phyloP scores from a whole-genome alignment of 2,329 filamentous ascomycete species.

The Amauroascus verrucosus region DNA sequence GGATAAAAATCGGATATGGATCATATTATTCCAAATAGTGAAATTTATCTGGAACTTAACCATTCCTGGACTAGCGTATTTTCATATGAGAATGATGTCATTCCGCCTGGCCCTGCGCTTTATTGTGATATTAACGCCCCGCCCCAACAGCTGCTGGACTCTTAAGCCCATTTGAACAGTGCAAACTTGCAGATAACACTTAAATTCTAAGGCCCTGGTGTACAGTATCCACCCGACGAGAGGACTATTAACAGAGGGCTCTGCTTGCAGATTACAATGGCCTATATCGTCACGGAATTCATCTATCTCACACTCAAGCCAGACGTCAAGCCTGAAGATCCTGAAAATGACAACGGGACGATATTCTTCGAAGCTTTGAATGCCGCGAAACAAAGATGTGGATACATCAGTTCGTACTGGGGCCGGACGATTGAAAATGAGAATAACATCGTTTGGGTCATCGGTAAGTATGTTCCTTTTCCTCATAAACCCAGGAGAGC shows the following conservation, averaged over 20 bases:
- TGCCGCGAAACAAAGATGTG: slow-evolving; percentile 26
- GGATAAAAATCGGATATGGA: too few species aligned
- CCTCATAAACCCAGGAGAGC: not conserved
- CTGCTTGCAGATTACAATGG: not conserved
- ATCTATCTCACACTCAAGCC: slow-evolving; percentile 30
- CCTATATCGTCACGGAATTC: slow-evolving; percentile 25
- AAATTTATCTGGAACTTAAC: too few species aligned
- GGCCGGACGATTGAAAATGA: slow-evolving; percentile 30
- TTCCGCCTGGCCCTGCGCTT: not conserved
- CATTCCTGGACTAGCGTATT: not conserved
- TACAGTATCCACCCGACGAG: not conserved
- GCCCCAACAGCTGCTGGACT: not conserved
- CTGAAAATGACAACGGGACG: slow-evolving; percentile 25
- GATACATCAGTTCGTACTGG: slow-evolving; percentile 29
- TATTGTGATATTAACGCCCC: too few species aligned
- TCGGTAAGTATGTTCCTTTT: slow-evolving; percentile 23
- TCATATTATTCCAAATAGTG: too few species aligned
- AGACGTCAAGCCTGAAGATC: slow-evolving; percentile 31
- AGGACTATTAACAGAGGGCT: too few species aligned
- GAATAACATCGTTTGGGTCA: slow-evolving; percentile 28
- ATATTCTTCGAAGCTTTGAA: slow-evolving; percentile 24
- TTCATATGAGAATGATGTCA: not conserved
- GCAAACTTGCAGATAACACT: not conserved
- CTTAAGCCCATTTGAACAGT: not conserved
- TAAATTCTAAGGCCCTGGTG: not conserved